These are phyloP conservation scores for Hawksworthiomyces lignivorus DNA, from an alignment of 2,329 filamentous ascomycete species.

Conservation along the genomic window DNA sequence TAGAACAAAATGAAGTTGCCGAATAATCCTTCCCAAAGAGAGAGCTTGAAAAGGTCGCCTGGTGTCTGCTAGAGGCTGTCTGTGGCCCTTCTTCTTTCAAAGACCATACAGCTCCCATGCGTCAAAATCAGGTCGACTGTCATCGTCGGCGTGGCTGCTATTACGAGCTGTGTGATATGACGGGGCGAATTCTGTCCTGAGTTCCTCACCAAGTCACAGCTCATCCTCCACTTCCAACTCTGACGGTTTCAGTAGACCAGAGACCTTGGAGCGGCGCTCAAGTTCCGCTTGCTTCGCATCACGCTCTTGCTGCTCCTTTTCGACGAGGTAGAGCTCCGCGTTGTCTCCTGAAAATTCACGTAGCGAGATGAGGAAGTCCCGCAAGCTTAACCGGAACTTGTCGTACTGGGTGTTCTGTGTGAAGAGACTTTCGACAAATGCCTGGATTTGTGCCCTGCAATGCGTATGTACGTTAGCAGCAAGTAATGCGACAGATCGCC, in stretches of 20 bases:
- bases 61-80: too few relatives aligned
- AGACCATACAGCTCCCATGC: conserved; percentile 11
- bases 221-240: conserved; percentile 86
- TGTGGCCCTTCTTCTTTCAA: background rate
- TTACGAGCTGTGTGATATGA: conserved; percentile 16
- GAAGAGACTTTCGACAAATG: conserved; percentile 87
- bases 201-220: conserved; percentile 72
- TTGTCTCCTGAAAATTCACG: conserved; percentile 98
- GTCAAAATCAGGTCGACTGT: conserved; percentile 7
- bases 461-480: too few relatives aligned
- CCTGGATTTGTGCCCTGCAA: conserved; percentile 80
- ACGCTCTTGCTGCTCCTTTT: conserved; percentile 85
- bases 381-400: conserved; percentile 91
- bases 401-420: conserved; percentile 79
- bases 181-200: conserved; percentile 53
- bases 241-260: conserved; percentile 92
- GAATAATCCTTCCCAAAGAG: too few relatives aligned
- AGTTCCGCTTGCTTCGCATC: conserved; percentile 83
- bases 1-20: too few relatives aligned
- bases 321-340: conserved; percentile 83
- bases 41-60: too few relatives aligned
- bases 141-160: background rate
- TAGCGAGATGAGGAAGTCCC: conserved; percentile 93
- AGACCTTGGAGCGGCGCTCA: conserved; percentile 88
- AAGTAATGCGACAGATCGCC: too few relatives aligned